These are phyloP conservation scores for Heliosperma pusillum DNA, from an alignment of 148 eudicot species.

Conservation along the genomic window DNA sequence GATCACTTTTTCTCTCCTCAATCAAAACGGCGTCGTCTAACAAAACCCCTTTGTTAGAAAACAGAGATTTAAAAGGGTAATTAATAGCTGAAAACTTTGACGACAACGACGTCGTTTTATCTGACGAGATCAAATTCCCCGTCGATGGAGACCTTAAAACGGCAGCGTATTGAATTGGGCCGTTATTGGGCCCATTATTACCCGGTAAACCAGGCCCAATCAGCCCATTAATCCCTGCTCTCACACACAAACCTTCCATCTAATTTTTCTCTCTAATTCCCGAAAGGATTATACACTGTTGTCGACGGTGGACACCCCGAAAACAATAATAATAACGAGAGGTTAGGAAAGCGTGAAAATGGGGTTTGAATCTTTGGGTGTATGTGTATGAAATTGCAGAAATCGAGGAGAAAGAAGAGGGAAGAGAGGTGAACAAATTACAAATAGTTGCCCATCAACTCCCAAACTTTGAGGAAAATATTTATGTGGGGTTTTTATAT, in stretches of 20 bases:
- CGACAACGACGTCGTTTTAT: conserved; percentile 15
- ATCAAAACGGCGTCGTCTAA: conserved; percentile 57
- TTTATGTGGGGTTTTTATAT: no score
- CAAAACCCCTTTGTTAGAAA: conserved; percentile 34
- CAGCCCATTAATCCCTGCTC: conserved; percentile 50
- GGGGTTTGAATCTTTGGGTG: no score
- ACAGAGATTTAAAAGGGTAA: conserved; percentile 60
- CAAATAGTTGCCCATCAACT: no score
- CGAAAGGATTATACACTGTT: background rate
- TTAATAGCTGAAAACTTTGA: conserved; percentile 54
- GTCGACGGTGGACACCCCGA: no score
- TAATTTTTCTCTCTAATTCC: background rate
- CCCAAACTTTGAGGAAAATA: no score
- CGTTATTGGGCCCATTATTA: conserved; percentile 28
- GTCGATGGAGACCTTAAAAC: background rate
- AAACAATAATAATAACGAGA: no score
- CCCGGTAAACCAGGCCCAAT: conserved; percentile 32
- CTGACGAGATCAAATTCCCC: conserved; percentile 28
- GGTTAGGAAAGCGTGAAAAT: no score
- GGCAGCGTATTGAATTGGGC: conserved; percentile 23
- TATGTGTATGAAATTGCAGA: no score
- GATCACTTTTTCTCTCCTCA: conserved; percentile 35
- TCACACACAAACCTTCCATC: conserved; percentile 69
- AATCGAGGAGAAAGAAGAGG: no score
- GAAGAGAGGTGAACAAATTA: no score